phyloP scores from a whole-genome alignment of 768 basidiomycete species.

The Boletus sp. region DNA sequence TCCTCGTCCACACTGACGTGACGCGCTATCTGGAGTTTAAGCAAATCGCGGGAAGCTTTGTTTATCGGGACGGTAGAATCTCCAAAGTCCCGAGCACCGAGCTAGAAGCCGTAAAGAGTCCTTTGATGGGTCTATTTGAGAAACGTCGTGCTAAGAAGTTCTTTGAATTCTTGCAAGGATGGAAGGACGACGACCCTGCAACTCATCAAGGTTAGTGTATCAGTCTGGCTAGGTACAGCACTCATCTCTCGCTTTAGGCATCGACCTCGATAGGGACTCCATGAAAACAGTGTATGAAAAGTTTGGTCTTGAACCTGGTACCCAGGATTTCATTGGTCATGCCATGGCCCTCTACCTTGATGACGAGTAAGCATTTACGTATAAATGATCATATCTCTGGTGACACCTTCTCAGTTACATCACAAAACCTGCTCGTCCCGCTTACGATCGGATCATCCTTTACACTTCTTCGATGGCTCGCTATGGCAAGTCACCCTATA shows the following conservation, averaged over 20 bases:
- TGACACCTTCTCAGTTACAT: conserved; percentile 66
- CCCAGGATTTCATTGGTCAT: conserved; percentile 98
- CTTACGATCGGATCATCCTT: conserved; percentile 93
- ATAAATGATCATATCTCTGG: not conserved
- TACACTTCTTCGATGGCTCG: conserved; percentile 99
- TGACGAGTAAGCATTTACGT: conserved; percentile 71
- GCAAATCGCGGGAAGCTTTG: conserved; percentile 98
- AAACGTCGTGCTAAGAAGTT: conserved; percentile 98
- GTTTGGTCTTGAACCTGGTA: conserved; percentile 94
- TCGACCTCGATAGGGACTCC: conserved; percentile 84
- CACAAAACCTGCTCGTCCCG: conserved; percentile 82
- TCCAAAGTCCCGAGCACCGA: conserved; percentile 98
- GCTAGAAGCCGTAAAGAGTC: conserved; percentile 92
- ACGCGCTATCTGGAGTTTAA: conserved; percentile 99
- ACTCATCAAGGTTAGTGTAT: conserved; percentile 85
- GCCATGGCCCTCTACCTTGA: conserved; percentile 98
- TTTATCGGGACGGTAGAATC: conserved; percentile 94
- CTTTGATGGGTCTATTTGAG: conserved; percentile 99
- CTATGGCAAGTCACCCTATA: conserved; percentile 99
- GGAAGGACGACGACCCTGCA: conserved; percentile 93
- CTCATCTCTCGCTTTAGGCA: conserved; percentile 44
- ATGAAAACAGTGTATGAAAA: conserved; percentile 97
- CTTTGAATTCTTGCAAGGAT: conserved; percentile 93
- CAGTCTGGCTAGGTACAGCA: not conserved
- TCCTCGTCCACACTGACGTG: conserved; percentile 98